These are phyloP conservation scores for Dendrobium huoshanense DNA, from an alignment of 106 monocot species.

Conservation along the genomic window DNA sequence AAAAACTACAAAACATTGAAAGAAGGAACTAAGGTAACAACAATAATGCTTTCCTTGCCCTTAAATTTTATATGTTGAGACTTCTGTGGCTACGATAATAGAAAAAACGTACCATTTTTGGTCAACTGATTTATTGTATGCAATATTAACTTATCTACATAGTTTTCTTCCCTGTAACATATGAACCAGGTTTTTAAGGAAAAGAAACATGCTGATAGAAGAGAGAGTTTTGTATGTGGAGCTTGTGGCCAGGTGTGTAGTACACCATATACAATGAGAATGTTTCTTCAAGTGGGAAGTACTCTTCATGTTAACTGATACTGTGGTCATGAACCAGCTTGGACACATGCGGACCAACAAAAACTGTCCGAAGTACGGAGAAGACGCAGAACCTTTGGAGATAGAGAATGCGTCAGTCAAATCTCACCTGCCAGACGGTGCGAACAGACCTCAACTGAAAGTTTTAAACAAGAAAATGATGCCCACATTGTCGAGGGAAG, in stretches of 20 bases:
- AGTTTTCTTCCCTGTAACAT: not conserved
- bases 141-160: too few species aligned
- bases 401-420: constrained; percentile 25
- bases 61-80: not conserved
- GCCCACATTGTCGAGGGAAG: constrained; percentile 22
- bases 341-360: constrained; percentile 99
- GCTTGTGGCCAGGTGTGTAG: constrained; percentile 84
- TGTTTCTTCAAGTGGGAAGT: not conserved
- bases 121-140: not conserved
- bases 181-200: constrained; percentile 54
- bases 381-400: constrained; percentile 59
- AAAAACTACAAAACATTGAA: constrained; percentile 44
- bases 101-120: not conserved
- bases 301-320: constrained; percentile 15
- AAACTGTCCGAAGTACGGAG: constrained; percentile 92
- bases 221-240: constrained; percentile 87
- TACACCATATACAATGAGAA: not conserved
- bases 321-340: constrained; percentile 32
- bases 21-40: constrained; percentile 63
- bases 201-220: constrained; percentile 59
- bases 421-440: constrained; percentile 34
- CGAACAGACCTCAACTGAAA: constrained; percentile 38
- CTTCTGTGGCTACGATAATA: not conserved
- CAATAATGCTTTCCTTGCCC: too few species aligned
- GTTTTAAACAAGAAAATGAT: constrained; percentile 50